phyloP scores from a whole-genome alignment of 139 green algal genomes.

The Mychonastes homosphaera region DNA sequence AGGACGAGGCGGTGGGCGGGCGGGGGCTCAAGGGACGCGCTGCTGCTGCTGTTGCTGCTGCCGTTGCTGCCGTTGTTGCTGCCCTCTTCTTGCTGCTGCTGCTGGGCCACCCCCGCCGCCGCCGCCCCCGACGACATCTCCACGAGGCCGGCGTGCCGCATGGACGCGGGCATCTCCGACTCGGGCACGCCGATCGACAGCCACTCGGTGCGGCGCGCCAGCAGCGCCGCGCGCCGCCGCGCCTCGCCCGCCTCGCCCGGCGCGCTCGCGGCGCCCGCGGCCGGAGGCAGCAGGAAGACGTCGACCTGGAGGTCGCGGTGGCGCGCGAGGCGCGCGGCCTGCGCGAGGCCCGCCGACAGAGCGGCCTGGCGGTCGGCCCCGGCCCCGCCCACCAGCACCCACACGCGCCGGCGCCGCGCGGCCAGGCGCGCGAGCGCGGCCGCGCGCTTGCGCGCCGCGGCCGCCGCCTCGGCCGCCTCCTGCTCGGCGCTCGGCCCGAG shows the following conservation, averaged over 20 bases:
- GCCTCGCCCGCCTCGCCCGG: too few relatives aligned
- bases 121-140: too few relatives aligned
- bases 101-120: too few relatives aligned
- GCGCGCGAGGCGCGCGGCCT: constrained; percentile 16
- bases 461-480: too few relatives aligned
- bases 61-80: too few relatives aligned
- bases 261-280: constrained; percentile 12
- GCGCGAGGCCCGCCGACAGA: constrained; percentile 18
- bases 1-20: constrained; percentile 4
- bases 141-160: constrained; percentile 10
- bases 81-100: too few relatives aligned
- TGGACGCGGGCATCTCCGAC: constrained; percentile 17
- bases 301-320: constrained; percentile 38
- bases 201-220: constrained; percentile 26
- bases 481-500: too few relatives aligned
- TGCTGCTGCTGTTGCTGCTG: too few relatives aligned
- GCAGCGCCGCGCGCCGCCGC: constrained; percentile 19
- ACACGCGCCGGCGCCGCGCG: constrained; percentile 33
- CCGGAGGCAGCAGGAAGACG: constrained; percentile 38
- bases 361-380: constrained; percentile 32
- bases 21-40: too few relatives aligned
- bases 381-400: constrained; percentile 59
- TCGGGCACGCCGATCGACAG: constrained; percentile 12
- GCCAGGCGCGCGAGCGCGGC: neutral
- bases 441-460: too few relatives aligned